Evolutionary conservation across 129 eudicot species (phyloP).

Genomic region (Flaveria linearis): DNA sequence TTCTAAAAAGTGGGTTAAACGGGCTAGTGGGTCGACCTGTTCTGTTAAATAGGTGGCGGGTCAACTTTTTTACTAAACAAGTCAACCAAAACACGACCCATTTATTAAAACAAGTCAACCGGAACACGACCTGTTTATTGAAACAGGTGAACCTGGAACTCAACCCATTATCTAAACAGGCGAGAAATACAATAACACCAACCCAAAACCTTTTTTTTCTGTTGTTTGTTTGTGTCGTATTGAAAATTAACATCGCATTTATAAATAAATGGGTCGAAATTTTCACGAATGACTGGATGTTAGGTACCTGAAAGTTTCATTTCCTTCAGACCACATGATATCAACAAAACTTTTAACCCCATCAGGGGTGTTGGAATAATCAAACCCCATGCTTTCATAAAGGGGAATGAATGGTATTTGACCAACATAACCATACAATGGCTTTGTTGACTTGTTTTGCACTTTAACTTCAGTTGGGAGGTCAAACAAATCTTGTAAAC

Average conservation of each 20-base stretch:
- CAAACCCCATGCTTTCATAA: slow-evolving; percentile 71
- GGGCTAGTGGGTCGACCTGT: no score
- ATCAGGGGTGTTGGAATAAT: slow-evolving; percentile 49
- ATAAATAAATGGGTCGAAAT: neutral
- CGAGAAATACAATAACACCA: no score
- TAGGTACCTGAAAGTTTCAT: slow-evolving; percentile 50
- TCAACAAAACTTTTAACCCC: slow-evolving; percentile 46
- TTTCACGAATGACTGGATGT: neutral
- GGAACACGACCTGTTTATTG: no score
- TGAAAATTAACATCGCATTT: neutral
- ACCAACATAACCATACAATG: slow-evolving; percentile 64
- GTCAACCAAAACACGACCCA: no score
- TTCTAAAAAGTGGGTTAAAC: no score
- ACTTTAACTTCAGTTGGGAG: slow-evolving; percentile 56
- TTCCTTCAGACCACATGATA: slow-evolving; percentile 67
- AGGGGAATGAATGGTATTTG: slow-evolving; percentile 64
- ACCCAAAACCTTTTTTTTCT: no score
- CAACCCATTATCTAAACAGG: no score
- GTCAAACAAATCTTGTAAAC: slow-evolving; percentile 45
- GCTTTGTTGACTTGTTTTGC: slow-evolving; percentile 52
- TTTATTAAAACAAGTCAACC: no score
- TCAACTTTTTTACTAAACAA: no score
- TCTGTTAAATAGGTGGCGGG: no score
- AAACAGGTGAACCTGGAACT: no score
- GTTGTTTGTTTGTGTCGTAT: no score